Conservation (phyloP, 2,329 filamentous ascomycete species). For the Sclerotiophoma versabilis region DNA sequence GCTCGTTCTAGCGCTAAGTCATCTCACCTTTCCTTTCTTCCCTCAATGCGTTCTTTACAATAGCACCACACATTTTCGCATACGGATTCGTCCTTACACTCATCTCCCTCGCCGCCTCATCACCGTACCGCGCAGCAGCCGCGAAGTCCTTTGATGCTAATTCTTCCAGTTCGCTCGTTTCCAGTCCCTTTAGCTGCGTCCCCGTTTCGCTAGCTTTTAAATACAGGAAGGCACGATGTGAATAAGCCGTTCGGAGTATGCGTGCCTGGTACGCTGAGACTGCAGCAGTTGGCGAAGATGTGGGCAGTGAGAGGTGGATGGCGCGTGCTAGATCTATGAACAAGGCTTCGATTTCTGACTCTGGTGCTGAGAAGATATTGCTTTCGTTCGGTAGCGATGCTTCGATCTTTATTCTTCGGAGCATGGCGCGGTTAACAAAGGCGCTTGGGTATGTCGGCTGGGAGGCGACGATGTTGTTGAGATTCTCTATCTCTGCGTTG, state of each 20-base stretch:
- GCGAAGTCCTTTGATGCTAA: slow-evolving; percentile 63
- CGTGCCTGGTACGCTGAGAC: slow-evolving; percentile 63
- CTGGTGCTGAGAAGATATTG: slow-evolving; percentile 24
- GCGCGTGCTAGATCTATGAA: slow-evolving; percentile 54
- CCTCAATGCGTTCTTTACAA: slow-evolving; percentile 66
- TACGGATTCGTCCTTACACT: slow-evolving; percentile 68
- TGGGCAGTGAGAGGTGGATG: slow-evolving; percentile 61
- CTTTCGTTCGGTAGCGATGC: neutral
- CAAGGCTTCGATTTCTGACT: slow-evolving; percentile 22
- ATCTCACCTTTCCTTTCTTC: slow-evolving; percentile 54
- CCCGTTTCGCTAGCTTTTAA: slow-evolving; percentile 50
- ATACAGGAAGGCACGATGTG: slow-evolving; percentile 66
- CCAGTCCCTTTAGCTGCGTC: slow-evolving; percentile 42
- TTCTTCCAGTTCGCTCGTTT: slow-evolving; percentile 58
- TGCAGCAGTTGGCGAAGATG: slow-evolving; percentile 50
- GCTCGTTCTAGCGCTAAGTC: neutral
- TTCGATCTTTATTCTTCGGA: slow-evolving; percentile 60
- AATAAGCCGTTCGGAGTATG: slow-evolving; percentile 73
- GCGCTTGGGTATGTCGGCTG: slow-evolving; percentile 74
- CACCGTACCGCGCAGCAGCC: slow-evolving; percentile 62
- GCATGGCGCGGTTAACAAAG: slow-evolving; percentile 77
- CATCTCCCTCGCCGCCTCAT: slow-evolving; percentile 63
- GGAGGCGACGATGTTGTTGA: slow-evolving; percentile 64
- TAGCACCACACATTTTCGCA: slow-evolving; percentile 67
- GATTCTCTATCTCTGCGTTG: slow-evolving; percentile 37